Evolutionary conservation across 2,329 filamentous ascomycete species (phyloP).

Genomic region (Aspergillus sp.): DNA sequence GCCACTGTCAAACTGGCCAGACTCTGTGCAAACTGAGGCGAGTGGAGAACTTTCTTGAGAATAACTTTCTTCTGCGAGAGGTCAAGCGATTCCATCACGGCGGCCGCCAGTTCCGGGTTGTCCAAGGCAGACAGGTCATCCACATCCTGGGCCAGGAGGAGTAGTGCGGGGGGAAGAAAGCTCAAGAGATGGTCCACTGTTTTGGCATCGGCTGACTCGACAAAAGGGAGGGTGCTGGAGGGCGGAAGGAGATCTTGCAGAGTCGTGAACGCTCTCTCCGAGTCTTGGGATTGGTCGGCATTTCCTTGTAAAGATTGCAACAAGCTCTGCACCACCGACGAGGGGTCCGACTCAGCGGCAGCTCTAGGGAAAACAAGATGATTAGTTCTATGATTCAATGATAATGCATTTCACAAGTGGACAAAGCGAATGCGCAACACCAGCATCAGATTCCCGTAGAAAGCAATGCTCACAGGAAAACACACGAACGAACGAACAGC

Average conservation of each 20-base stretch:
- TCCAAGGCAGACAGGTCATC: conserved; percentile 63
- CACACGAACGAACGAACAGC: conserved; percentile 1
- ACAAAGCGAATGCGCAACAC: too few relatives aligned
- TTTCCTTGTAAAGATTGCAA: conserved; percentile 73
- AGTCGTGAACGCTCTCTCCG: conserved; percentile 72
- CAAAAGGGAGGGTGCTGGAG: conserved; percentile 72
- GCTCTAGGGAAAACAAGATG: conserved; percentile 48
- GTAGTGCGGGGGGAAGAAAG: conserved; percentile 74
- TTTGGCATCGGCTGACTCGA: conserved; percentile 64
- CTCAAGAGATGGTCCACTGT: conserved; percentile 72
- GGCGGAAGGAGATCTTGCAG: conserved; percentile 82
- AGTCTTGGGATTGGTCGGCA: conserved; percentile 44
- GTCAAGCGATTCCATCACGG: conserved; percentile 71
- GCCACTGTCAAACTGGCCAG: conserved; percentile 82
- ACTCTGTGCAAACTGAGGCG: conserved; percentile 88
- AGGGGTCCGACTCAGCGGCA: conserved; percentile 65
- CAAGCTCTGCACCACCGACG: conserved; percentile 81
- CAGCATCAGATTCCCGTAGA: too few relatives aligned
- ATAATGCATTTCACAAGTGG: not conserved
- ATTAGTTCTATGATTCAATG: not conserved
- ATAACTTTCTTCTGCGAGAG: conserved; percentile 76
- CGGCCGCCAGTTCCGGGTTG: conserved; percentile 65
- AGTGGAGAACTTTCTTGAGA: conserved; percentile 77
- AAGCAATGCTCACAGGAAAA: too few relatives aligned
- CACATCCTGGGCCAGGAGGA: conserved; percentile 72